phyloP scores from a whole-genome alignment of 2,329 filamentous ascomycete species.

The Phoma sp. region DNA sequence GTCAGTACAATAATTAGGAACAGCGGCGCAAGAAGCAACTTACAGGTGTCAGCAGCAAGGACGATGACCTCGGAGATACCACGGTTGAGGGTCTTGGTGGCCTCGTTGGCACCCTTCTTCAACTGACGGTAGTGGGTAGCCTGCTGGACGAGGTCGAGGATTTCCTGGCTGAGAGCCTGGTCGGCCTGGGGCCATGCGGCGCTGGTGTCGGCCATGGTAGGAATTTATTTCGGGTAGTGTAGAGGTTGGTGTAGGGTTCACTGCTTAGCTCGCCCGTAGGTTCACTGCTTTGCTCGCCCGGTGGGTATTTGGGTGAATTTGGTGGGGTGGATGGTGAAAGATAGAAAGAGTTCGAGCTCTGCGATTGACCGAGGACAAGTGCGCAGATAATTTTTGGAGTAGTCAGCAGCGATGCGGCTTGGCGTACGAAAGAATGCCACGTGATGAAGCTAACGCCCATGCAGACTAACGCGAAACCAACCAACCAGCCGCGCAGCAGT shows the following conservation, averaged over 20 bases:
- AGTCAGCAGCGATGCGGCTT: conserved; percentile 7
- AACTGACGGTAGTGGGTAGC: conserved; percentile 41
- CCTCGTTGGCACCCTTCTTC: conserved; percentile 60
- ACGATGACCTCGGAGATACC: conserved; percentile 90
- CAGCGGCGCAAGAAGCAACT: background rate
- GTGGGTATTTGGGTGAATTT: conserved; percentile 11
- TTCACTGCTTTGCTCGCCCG: conserved; percentile 47
- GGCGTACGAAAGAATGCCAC: conserved; percentile 17
- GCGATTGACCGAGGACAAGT: background rate
- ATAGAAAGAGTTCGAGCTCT: conserved; percentile 5
- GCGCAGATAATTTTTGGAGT: conserved; percentile 6
- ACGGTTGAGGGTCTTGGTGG: conserved; percentile 88
- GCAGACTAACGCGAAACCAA: conserved; percentile 22
- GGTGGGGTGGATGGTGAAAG: conserved; percentile 15
- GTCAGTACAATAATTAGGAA: background rate
- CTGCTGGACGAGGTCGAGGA: conserved; percentile 50
- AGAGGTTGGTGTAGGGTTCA: conserved; percentile 32
- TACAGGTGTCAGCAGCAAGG: conserved; percentile 77
- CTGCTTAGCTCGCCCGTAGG: conserved; percentile 45
- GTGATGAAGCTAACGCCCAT: conserved; percentile 27
- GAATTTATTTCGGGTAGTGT: conserved; percentile 2
- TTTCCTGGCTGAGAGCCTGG: conserved; percentile 57
- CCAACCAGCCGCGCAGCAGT: conserved; percentile 17
- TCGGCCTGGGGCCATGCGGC: conserved; percentile 51
- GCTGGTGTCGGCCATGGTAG: conserved; percentile 38